Evolutionary conservation across 1,284 basidiomycete species (phyloP).

Genomic region (Boletus smithii): DNA sequence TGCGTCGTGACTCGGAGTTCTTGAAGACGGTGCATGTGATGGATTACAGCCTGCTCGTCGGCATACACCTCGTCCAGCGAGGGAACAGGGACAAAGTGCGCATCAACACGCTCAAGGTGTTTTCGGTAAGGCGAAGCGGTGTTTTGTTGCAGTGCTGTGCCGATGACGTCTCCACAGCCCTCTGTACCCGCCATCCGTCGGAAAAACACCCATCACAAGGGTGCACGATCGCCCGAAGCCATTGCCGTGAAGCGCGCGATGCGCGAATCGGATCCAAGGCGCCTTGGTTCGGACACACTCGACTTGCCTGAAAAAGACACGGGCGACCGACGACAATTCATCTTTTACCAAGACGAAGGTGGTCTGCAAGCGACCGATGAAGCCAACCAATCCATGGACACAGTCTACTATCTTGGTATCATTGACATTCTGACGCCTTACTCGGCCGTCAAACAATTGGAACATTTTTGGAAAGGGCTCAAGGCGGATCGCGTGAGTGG

Average conservation of each 20-base stretch:
- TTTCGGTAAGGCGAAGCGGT: constrained; percentile 63
- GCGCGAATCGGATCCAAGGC: constrained; percentile 78
- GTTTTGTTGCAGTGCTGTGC: neutral
- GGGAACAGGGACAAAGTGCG: constrained; percentile 92
- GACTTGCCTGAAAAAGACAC: constrained; percentile 69
- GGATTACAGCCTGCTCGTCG: constrained; percentile 95
- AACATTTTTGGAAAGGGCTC: constrained; percentile 92
- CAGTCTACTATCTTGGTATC: constrained; percentile 92
- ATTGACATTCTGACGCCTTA: constrained; percentile 97
- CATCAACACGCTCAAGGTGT: constrained; percentile 86
- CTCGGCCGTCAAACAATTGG: constrained; percentile 72
- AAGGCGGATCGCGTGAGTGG: constrained; percentile 77
- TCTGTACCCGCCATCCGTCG: constrained; percentile 55
- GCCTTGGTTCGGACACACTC: constrained; percentile 56
- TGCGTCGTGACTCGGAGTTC: constrained; percentile 84
- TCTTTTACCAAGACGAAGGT: constrained; percentile 98
- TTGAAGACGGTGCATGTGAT: constrained; percentile 84
- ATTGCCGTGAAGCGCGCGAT: constrained; percentile 84
- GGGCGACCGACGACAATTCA: constrained; percentile 78
- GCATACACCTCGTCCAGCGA: constrained; percentile 88
- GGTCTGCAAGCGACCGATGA: constrained; percentile 91
- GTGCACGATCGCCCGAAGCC: constrained; percentile 64
- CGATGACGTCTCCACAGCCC: constrained; percentile 45
- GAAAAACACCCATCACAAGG: constrained; percentile 55
- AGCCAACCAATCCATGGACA: constrained; percentile 66